phyloP scores from a whole-genome alignment of 768 basidiomycete species.

The Lactifluus pinguis region DNA sequence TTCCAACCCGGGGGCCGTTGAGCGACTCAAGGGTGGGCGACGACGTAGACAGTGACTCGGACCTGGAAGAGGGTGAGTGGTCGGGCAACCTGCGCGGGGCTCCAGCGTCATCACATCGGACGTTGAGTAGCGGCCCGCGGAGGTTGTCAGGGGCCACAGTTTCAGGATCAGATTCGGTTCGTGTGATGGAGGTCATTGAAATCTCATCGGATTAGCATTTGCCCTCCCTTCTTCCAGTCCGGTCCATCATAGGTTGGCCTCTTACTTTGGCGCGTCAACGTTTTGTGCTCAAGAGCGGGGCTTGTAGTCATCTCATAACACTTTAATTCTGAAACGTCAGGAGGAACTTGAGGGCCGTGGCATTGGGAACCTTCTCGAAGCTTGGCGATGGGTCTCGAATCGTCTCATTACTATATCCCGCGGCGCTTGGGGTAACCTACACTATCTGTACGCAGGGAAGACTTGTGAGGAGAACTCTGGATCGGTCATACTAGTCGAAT shows the following conservation, averaged over 20 bases:
- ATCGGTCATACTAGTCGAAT: no score
- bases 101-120: neutral
- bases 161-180: neutral
- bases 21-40: neutral
- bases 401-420: no score
- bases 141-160: neutral
- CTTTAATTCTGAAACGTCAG: neutral
- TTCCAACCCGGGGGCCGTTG: neutral
- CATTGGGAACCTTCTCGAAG: neutral
- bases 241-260: neutral
- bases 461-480: no score
- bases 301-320: neutral
- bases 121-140: neutral
- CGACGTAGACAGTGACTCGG: neutral
- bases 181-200: conserved; percentile 10
- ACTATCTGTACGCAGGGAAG: no score
- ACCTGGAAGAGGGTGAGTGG: neutral
- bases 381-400: no score
- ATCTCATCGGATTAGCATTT: conserved; percentile 9
- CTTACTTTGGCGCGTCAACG: neutral
- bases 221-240: neutral
- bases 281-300: neutral
- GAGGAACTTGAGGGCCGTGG: neutral
- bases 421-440: no score
- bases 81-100: conserved; percentile 3